Evolutionary conservation across 2,329 filamentous ascomycete species (phyloP).

Genomic region (Pyricularia pennisetigena): DNA sequence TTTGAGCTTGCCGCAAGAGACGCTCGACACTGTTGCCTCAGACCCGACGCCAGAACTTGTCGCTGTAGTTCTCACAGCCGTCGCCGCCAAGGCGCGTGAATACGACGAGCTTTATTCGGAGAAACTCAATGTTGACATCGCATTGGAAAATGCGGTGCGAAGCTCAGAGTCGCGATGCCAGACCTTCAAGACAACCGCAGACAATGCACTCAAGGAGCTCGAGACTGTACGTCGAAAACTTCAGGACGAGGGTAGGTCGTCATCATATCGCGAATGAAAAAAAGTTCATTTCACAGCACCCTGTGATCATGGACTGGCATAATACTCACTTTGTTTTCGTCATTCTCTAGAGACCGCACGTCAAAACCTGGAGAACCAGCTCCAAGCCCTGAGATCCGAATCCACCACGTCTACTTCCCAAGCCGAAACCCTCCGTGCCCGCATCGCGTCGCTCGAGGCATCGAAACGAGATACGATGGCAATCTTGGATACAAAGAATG

Average conservation of each 20-base stretch:
- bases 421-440: slow-evolving; percentile 66
- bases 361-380: slow-evolving; percentile 68
- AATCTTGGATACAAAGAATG: slow-evolving; percentile 81
- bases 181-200: slow-evolving; percentile 68
- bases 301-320: not conserved
- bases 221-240: slow-evolving; percentile 74
- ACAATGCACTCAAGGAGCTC: slow-evolving; percentile 75
- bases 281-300: not conserved
- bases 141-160: slow-evolving; percentile 83
- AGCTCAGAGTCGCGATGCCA: slow-evolving; percentile 75
- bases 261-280: not conserved
- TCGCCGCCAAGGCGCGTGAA: slow-evolving; percentile 72
- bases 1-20: slow-evolving; percentile 56
- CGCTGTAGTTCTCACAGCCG: slow-evolving; percentile 59
- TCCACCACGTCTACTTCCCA: slow-evolving; percentile 66
- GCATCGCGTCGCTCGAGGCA: slow-evolving; percentile 77
- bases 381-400: slow-evolving; percentile 67
- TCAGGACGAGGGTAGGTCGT: slow-evolving; percentile 63
- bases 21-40: slow-evolving; percentile 49
- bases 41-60: slow-evolving; percentile 73
- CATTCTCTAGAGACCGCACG: slow-evolving; percentile 57
- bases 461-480: slow-evolving; percentile 87
- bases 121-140: slow-evolving; percentile 82
- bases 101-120: slow-evolving; percentile 74
- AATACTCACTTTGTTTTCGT: not conserved